Evolutionary conservation across 352 stramenopile genomes (phyloP).

Genomic region (Phytopythium cucurbitacearum): DNA sequence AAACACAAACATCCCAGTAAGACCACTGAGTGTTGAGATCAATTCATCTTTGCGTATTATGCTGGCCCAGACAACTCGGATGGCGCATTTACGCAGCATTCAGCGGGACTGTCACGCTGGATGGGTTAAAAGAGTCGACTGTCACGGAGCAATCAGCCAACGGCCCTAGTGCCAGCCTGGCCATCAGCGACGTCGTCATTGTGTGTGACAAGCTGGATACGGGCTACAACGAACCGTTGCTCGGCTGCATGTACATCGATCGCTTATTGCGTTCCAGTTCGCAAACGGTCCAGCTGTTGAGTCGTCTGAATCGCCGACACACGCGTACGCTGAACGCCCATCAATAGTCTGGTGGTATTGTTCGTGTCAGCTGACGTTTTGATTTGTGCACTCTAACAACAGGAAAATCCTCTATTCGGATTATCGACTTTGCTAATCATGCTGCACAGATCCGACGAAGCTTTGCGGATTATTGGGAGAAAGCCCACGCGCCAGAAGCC

Average conservation of each 20-base stretch:
- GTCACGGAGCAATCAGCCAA: conserved; percentile 75
- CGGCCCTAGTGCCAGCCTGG: conserved; percentile 34
- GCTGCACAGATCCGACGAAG: conserved; percentile 53
- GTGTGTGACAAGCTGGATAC: conserved; percentile 87
- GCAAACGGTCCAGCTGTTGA: conserved; percentile 77
- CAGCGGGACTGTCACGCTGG: conserved; percentile 38
- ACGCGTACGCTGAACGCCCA: conserved; percentile 12
- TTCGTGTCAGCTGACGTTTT: not conserved
- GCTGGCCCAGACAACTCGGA: conserved; percentile 18
- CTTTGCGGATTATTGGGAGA: conserved; percentile 49
- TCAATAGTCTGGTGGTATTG: not conserved
- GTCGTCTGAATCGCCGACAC: conserved; percentile 74
- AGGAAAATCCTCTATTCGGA: conserved; percentile 40
- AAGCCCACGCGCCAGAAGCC: conserved; percentile 18
- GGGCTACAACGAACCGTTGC: conserved; percentile 73
- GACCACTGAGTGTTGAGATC: not conserved
- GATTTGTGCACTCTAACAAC: not conserved
- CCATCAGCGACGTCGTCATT: conserved; percentile 68
- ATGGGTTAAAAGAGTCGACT: conserved; percentile 11
- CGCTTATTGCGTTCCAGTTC: conserved; percentile 56
- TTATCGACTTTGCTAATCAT: conserved; percentile 78
- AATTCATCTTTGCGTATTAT: not conserved
- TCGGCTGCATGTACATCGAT: conserved; percentile 83
- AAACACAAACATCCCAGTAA: not conserved
- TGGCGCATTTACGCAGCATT: conserved; percentile 75